A percentile compares a stretch with the other conserved stretches of the same genome.
phyloP scores from a whole-genome alignment of 2,329 filamentous ascomycete genomes.

The Ophiosphaerella korrae region DNA sequence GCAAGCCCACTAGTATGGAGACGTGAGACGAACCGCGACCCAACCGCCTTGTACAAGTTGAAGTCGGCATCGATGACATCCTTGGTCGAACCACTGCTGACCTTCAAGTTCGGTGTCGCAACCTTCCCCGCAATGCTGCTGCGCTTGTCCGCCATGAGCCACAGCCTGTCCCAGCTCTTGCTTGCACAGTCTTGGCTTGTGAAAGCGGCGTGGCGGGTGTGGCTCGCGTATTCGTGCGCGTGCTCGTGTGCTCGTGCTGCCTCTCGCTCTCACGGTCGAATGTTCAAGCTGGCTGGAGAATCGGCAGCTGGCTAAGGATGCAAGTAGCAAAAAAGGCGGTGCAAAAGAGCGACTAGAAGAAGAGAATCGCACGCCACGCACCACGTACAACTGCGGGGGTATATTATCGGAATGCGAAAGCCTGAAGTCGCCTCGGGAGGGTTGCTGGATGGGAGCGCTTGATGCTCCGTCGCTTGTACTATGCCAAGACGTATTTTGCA shows the following conservation, averaged over 20 bases:
- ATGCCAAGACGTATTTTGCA: slow-evolving; percentile 19
- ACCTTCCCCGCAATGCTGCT: slow-evolving; percentile 60
- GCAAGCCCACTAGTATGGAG: slow-evolving; percentile 1
- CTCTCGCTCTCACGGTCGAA: slow-evolving; percentile 16
- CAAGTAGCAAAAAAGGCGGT: slow-evolving; percentile 40
- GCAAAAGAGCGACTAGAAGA: slow-evolving; percentile 50
- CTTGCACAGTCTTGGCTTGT: not conserved
- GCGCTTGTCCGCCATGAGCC: slow-evolving; percentile 64
- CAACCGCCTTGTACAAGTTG: slow-evolving; percentile 64
- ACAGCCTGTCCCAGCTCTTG: slow-evolving; percentile 54
- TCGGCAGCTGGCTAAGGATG: slow-evolving; percentile 40
- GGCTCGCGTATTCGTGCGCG: not conserved
- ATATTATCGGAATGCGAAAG: slow-evolving; percentile 17
- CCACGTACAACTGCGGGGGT: slow-evolving; percentile 15
- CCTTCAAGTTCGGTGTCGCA: slow-evolving; percentile 54
- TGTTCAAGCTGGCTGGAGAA: slow-evolving; percentile 31
- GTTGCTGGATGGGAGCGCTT: slow-evolving; percentile 18
- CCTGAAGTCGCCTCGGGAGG: slow-evolving; percentile 17
- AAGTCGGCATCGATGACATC: slow-evolving; percentile 58
- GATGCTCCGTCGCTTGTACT: slow-evolving; percentile 10
- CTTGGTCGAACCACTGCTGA: slow-evolving; percentile 47
- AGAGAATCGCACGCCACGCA: slow-evolving; percentile 29
- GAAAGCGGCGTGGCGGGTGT: not conserved
- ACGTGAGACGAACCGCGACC: slow-evolving; percentile 59
- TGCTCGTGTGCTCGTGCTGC: not conserved